Evolutionary conservation across 371 early-diverging fungal genomes (phyloP), one percentile per base, ranked within the genome.

Genomic region (Mucor lusitanicus): DNA sequence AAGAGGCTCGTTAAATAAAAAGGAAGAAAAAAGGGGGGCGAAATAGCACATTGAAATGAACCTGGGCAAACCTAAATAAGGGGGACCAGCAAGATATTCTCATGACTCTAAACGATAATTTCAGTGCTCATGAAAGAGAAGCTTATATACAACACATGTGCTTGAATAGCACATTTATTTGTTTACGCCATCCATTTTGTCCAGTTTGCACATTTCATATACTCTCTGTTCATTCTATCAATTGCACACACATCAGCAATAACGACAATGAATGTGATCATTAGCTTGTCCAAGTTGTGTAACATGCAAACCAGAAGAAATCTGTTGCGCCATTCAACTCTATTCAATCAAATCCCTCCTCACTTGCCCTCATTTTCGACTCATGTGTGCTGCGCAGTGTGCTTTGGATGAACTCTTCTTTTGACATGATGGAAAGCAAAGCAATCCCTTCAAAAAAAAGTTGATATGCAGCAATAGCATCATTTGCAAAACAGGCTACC

Each of bases 11-110:
- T 50, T 50, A 50, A 50, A 50, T 50, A 50, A 33, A 33, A 50
- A 61, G 28, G 39, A 55, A 33, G 54, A 54, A 42, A 27, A 66
- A 39, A 65, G 37, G 58, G 44, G 65, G 59, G 59, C 3, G 23
- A 64, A 56, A 30, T 44, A 56, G 11, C 30, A 59, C 17, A 27
- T 59, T 21, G 37, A 30, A 58, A 58, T 23, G 50, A 11, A 8
- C 50, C 50, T 50, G 50, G 50, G 50, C 50, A 50, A 50, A 50
- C 50, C 21, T 50, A 50, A 50, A 50, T 23, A 50, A 50, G 21
- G 50, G 50, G 50, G 25, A 44, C 19, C 44, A 19, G 6, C 7
- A 30, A 30, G 30, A 30, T 30, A 44, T 50, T 50, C 50, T 50
- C 50, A 50, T 50, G 50, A 25, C 50, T 50, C 21, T 30, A 50